Evolutionary conservation across 805 yeast species (phyloP), one percentile per base, ranked within the genome.

Genomic region (Citeromyces matritensis): DNA sequence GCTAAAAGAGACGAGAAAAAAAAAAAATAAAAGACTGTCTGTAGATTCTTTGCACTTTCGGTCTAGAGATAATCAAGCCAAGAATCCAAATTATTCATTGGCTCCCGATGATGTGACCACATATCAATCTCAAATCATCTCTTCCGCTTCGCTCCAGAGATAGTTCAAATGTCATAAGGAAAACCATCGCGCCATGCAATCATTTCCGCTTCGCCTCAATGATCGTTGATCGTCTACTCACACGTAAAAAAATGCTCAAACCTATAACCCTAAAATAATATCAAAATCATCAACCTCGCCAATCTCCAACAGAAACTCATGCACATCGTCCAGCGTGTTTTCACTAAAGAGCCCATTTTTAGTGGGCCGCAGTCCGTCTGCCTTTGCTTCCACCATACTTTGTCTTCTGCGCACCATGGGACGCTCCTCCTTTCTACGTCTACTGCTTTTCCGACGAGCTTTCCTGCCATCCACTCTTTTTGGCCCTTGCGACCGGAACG

Each of bases 291-390:
- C 63, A 29, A 47, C 56, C 17, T 51, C 48, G 4, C 66, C 69
- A 32, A 57, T 47, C 23, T 72, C 82, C 13, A 70, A 71, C 30
- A 74, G 48, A 9, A 67, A 60, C 40, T 79, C 82, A 44, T 81
- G 91, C 26, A 81, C 82, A 43, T 76, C 82, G 7, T 73, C 73
- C 43, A 81, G 50, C 3, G 83, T 74, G 36, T 69, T 70, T 48
- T 80, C 91, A 45, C 79, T 76, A 48, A 80, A 80, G 34, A 81
- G 53, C 4, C 93, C 93, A 38, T 72, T 69, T 43, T 70, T 78
- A 1, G 93, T 81, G 12, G 77, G 73, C 39, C 88, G 58, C 41
- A 73, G 57, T 8, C 86, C 86, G 47, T 80, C 88, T 7, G 73
- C 68, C 6, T 75, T 77, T 4, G 91, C 86, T 42, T 79, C 91